A percentile compares a stretch with the other conserved stretches of the same genome.
Conservation (phyloP, 2,329 filamentous ascomycete genomes). For the Pestalotiopsis sp. region DNA sequence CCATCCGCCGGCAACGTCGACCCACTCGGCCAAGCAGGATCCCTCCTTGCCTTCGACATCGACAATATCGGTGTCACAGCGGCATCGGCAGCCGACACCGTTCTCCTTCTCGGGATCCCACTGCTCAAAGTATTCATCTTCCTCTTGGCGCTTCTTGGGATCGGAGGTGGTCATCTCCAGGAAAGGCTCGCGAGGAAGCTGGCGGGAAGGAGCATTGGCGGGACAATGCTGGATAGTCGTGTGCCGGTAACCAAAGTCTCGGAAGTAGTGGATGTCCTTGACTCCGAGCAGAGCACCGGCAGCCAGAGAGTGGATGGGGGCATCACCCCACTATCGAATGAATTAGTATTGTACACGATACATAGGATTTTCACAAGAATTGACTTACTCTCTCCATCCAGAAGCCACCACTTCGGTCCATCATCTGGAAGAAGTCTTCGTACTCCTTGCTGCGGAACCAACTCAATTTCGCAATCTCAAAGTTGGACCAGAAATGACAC, state of each 20-base stretch:
- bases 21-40: constrained; percentile 94
- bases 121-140: constrained; percentile 94
- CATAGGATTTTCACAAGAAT: not conserved
- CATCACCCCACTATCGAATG: constrained; percentile 85
- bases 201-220: constrained; percentile 87
- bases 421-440: constrained; percentile 97
- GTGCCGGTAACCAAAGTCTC: constrained; percentile 96
- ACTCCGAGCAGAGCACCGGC: constrained; percentile 84
- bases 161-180: constrained; percentile 81
- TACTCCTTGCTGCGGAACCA: constrained; percentile 98
- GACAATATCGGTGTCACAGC: constrained; percentile 95
- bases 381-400: constrained; percentile 91
- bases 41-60: constrained; percentile 98
- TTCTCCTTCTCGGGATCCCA: constrained; percentile 91
- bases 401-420: constrained; percentile 97
- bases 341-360: constrained; percentile 7
- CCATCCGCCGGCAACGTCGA: constrained; percentile 95
- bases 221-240: constrained; percentile 99
- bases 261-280: constrained; percentile 95
- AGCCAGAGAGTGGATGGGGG: constrained; percentile 95
- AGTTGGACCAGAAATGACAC: constrained; percentile 99
- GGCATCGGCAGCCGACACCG: constrained; percentile 93
- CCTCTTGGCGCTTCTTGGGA: constrained; percentile 82
- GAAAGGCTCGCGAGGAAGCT: constrained; percentile 78
- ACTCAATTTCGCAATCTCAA: constrained; percentile 91